Conservation (phyloP, 257 asterid genomes). For the Solanum bulbocastanum region DNA sequence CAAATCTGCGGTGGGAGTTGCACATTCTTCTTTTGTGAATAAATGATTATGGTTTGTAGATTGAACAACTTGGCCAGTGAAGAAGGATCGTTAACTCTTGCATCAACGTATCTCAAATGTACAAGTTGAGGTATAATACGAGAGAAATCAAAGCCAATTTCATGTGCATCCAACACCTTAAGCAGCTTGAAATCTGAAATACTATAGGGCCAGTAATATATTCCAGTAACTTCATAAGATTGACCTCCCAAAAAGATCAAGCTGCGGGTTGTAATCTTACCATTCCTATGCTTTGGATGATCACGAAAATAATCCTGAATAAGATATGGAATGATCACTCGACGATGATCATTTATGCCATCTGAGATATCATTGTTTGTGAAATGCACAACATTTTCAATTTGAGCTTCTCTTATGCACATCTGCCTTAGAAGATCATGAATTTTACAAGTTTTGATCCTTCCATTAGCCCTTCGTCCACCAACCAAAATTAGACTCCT, state of each 20-base stretch:
- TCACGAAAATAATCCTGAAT: background rate
- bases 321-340: background rate
- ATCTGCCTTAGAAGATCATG: conserved; percentile 6
- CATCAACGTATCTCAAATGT: background rate
- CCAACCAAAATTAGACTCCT: background rate
- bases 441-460: background rate
- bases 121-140: background rate
- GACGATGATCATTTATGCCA: background rate
- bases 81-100: background rate
- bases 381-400: background rate
- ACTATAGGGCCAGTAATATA: background rate
- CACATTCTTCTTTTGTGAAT: background rate
- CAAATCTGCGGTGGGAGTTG: background rate
- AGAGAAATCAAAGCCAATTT: background rate
- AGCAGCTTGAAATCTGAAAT: background rate
- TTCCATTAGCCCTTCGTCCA: background rate
- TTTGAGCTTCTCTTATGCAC: background rate
- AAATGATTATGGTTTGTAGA: background rate
- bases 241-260: background rate
- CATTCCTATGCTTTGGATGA: background rate
- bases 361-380: background rate
- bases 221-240: background rate
- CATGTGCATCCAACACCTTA: background rate
- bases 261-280: background rate
- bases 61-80: background rate